Conservation (phyloP, 2,329 filamentous ascomycete species). For the Fusarium virguliforme region DNA sequence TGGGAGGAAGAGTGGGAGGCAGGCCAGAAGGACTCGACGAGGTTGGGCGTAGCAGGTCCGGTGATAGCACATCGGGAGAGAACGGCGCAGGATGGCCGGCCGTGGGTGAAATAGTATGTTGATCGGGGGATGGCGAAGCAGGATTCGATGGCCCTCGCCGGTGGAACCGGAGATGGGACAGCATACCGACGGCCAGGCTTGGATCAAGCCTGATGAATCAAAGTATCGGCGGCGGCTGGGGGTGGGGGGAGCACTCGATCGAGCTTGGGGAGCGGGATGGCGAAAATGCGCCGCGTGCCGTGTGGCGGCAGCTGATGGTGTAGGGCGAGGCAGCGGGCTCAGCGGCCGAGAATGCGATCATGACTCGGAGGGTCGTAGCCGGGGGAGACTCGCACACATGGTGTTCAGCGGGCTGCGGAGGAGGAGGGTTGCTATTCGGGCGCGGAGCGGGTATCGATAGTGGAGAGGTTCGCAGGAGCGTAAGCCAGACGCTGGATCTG, state of each 20-base stretch:
- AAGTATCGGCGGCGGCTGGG: conserved; percentile 41
- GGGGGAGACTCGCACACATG: conserved; percentile 47
- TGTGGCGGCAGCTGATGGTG: conserved; percentile 43
- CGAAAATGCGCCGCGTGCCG: conserved; percentile 40
- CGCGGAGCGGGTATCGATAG: conserved; percentile 38
- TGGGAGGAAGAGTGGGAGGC: conserved; percentile 68
- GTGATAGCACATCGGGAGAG: conserved; percentile 58
- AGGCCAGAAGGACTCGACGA: conserved; percentile 58
- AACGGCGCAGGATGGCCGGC: conserved; percentile 60
- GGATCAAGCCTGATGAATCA: conserved; percentile 43
- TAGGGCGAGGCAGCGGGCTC: conserved; percentile 40
- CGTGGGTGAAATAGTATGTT: conserved; percentile 59
- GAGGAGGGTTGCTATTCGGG: conserved; percentile 26
- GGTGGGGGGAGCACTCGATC: conserved; percentile 38
- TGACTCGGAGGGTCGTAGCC: conserved; percentile 48
- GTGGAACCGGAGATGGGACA: conserved; percentile 72
- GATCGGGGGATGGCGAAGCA: conserved; percentile 68
- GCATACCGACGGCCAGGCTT: conserved; percentile 57
- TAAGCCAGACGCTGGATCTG: conserved; percentile 29
- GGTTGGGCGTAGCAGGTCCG: conserved; percentile 56
- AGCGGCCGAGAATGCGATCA: conserved; percentile 48
- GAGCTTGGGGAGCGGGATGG: conserved; percentile 39
- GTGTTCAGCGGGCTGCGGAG: conserved; percentile 33
- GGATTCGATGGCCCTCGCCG: conserved; percentile 71
- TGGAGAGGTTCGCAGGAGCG: conserved; percentile 29